A percentile compares a stretch with the other conserved stretches of the same genome.
These are phyloP conservation scores for Apiospora saccharicola DNA, from an alignment of 2,329 filamentous ascomycete genomes.

Conservation along the genomic window DNA sequence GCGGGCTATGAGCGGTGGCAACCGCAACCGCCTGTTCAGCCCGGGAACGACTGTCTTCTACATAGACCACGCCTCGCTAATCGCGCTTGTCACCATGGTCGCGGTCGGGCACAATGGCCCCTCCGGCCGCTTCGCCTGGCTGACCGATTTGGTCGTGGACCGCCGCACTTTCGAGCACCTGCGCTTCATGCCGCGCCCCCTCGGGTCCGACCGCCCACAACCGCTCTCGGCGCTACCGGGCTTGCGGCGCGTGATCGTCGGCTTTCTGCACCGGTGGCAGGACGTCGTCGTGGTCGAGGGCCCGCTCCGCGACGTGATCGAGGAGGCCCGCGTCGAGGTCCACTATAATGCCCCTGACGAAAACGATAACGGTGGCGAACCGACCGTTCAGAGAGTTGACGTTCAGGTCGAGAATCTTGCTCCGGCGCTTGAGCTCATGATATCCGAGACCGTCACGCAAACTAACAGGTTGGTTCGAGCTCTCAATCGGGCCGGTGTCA, in stretches of 20 bases:
- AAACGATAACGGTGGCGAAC: not conserved
- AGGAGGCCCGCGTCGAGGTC: not conserved
- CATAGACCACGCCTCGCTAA: not conserved
- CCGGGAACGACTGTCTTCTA: not conserved
- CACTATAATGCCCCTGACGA: not conserved
- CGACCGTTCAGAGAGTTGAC: not conserved
- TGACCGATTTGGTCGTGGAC: not conserved
- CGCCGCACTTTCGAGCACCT: conserved; percentile 10
- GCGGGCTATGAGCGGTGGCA: not conserved
- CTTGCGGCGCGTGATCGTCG: conserved; percentile 2
- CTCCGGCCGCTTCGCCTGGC: not conserved
- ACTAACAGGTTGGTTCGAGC: not conserved
- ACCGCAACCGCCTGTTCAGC: not conserved
- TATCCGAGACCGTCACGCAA: not conserved
- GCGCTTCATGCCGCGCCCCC: not conserved
- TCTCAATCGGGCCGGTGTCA: not conserved
- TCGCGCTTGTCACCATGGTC: not conserved
- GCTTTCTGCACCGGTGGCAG: conserved; percentile 15
- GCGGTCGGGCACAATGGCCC: not conserved
- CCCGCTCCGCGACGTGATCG: not conserved
- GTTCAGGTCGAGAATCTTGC: not conserved
- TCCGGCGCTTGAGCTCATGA: not conserved
- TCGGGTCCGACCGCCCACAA: not conserved
- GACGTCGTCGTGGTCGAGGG: conserved; percentile 20
- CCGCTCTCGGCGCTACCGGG: not conserved